Conservation (phyloP, 73 alveolate species). For the Paramecium sexaurelia region DNA sequence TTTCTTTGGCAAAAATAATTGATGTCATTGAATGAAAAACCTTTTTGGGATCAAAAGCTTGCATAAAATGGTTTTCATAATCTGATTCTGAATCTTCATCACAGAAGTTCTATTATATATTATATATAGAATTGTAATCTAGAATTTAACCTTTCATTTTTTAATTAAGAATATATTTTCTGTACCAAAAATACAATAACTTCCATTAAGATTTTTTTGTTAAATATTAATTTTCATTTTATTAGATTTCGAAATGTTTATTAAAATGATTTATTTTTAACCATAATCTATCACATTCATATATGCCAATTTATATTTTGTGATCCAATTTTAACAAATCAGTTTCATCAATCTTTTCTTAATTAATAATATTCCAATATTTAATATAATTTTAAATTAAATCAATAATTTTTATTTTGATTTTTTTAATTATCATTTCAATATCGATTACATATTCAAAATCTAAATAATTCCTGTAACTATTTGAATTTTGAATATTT, state of each 20-base stretch:
- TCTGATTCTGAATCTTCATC: conserved; percentile 16
- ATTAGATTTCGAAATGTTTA: neutral
- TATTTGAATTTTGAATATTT: neutral
- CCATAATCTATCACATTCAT: neutral
- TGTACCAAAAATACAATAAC: neutral
- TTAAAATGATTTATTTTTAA: neutral
- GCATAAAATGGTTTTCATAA: neutral
- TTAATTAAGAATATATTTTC: neutral
- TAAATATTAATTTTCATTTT: neutral
- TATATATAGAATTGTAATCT: neutral
- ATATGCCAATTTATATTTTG: neutral
- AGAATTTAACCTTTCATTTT: neutral
- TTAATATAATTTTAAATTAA: neutral
- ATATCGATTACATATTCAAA: neutral
- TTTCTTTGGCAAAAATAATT: neutral
- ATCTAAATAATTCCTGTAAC: neutral
- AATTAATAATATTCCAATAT: neutral
- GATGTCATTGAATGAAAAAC: neutral
- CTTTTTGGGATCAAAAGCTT: neutral
- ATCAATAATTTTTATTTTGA: neutral
- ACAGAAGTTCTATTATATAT: neutral
- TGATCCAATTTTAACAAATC: neutral
- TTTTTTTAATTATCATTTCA: neutral
- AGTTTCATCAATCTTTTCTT: neutral
- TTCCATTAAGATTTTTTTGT: neutral